Evolutionary conservation across 1,284 basidiomycete species (phyloP), one percentile per base, ranked within the genome.

Genomic region (Chalciporus sp.): DNA sequence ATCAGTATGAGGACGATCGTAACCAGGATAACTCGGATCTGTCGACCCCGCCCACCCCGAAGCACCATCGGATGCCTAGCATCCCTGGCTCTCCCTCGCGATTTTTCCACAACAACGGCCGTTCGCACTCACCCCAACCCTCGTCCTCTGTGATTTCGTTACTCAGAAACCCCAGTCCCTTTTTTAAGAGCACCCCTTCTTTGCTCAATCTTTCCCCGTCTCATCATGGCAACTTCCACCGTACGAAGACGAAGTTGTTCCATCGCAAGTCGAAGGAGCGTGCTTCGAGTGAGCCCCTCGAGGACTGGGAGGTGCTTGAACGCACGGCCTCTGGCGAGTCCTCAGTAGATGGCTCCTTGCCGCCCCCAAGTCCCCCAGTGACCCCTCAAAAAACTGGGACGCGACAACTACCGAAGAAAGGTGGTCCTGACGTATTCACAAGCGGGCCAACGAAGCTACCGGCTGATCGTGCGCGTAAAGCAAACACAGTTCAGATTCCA

Each of bases 231-330:
- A 68, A 57, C 40, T 50, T 68, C 14, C 56, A 60, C 12, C 65
- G 71, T 50, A 51, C 69, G 37, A 68, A 69, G 35, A 56, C 65
- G 16, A 68, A 70, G 28, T n/a, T 68, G 28, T 69, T 69, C 47
- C 68, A 72, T 48, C 60, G 70, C 41, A 69, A 71, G 57, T 66
- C 70, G 12, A 69, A 72, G 49, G 70, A 66, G 54, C 70, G 64
- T 53, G 60, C 68, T 1, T 69, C 68, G 26, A 69, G 63, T 2
- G 67, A 69, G 44, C 69, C 63, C 20, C 57, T 71, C 37, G 66
- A 71, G 3, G 67, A 69, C 19, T 69, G 67, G 67, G 67, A 69
- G 49, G 50, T 69, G n/a, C 62, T 69, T 31, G 67, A 70, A 44
- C 55, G 57, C 23, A 59, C 67, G 17, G 61, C 57, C 10, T 67